Evolutionary conservation across 805 yeast species (phyloP).

Genomic region (Cyberlindnera bimundalis): DNA sequence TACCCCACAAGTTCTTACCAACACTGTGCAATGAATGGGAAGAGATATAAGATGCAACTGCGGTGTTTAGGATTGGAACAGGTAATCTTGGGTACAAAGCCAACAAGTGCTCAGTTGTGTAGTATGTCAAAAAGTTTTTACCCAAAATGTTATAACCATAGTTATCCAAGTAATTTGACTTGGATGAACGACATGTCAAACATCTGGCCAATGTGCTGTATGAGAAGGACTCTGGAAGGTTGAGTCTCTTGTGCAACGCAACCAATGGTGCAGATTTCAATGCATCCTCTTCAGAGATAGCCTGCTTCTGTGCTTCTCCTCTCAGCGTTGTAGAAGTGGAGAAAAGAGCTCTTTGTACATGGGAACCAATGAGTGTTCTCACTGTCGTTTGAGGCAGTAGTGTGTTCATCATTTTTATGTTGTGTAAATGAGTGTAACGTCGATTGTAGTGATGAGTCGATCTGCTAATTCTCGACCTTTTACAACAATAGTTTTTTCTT

Average conservation of each 20-base stretch:
- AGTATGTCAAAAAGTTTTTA: slow-evolving; percentile 67
- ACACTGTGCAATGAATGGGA: slow-evolving; percentile 59
- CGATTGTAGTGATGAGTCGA: slow-evolving; percentile 1
- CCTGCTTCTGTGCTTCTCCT: slow-evolving; percentile 12
- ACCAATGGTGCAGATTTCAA: slow-evolving; percentile 63
- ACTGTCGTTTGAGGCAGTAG: slow-evolving; percentile 1
- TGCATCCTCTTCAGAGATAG: slow-evolving; percentile 50
- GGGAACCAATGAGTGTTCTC: slow-evolving; percentile 5
- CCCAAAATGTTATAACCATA: slow-evolving; percentile 82
- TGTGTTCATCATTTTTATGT: slow-evolving; percentile 7
- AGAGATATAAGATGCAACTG: slow-evolving; percentile 74
- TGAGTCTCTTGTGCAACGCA: slow-evolving; percentile 75
- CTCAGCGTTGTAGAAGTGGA: slow-evolving; percentile 7
- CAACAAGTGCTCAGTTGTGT: slow-evolving; percentile 70
- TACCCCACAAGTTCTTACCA: slow-evolving; percentile 79
- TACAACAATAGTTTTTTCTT: neutral
- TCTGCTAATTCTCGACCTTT: neutral
- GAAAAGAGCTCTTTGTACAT: slow-evolving; percentile 5
- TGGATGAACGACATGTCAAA: slow-evolving; percentile 54
- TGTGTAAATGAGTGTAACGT: no score
- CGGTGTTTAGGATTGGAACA: slow-evolving; percentile 65
- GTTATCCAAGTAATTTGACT: slow-evolving; percentile 58
- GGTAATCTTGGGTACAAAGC: slow-evolving; percentile 89
- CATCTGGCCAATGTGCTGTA: slow-evolving; percentile 75
- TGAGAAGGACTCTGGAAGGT: slow-evolving; percentile 54